These are phyloP conservation scores for Crotalaria pallida DNA, from an alignment of 306 rosid species.

Conservation along the genomic window DNA sequence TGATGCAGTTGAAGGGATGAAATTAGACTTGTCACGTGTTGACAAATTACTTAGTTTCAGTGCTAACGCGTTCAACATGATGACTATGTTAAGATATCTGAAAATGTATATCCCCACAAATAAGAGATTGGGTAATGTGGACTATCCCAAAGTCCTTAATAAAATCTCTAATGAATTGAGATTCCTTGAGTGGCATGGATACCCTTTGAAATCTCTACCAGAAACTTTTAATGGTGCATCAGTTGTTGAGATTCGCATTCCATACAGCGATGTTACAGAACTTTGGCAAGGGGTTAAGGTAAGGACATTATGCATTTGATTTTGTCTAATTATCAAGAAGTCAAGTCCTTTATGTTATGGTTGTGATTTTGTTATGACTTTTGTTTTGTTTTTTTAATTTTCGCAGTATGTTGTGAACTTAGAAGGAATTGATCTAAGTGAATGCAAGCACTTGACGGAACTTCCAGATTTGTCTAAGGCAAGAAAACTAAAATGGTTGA, in stretches of 20 bases:
- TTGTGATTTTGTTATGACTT: no score
- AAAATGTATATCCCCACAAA: not conserved
- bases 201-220: not conserved
- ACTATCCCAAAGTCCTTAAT: not conserved
- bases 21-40: no score
- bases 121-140: not conserved
- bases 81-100: not conserved
- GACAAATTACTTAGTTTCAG: no score
- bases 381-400: no score
- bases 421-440: not conserved
- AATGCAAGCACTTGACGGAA: not conserved
- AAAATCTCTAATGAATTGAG: not conserved
- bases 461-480: not conserved
- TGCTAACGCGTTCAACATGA: not conserved
- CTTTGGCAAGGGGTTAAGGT: conserved; percentile 18
- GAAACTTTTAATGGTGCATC: not conserved
- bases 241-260: conserved; percentile 7
- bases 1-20: no score
- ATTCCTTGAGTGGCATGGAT: conserved; percentile 8
- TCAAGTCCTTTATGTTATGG: not conserved
- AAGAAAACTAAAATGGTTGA: not conserved
- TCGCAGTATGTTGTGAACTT: no score
- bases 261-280: not conserved
- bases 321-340: not conserved
- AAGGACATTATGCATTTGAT: not conserved